Base-by-base conservation (phyloP, 73 alveolate genomes). In the Paramecium octaurelia region DNA sequence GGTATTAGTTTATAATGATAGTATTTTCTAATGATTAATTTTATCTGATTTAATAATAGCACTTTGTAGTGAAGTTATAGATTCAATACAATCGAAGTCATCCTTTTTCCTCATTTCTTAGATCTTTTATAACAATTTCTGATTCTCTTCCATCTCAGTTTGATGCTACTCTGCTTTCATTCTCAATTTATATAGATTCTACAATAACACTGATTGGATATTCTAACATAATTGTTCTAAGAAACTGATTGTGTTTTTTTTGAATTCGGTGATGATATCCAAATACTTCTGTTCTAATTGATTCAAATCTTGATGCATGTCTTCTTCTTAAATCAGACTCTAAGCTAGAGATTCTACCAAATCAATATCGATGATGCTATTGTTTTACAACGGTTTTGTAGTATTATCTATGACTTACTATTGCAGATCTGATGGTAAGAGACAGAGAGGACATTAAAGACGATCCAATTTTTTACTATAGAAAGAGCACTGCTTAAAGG, bases 281-380 rank as follows among this genome's bases (percentile, higher is more conserved):
- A 36, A 34, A 36, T 73, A 73, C 29, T 73, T 36, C n/a, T 20
- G 21, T 21, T 73, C 87, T 21, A 73, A 36, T 73, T 34, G 46
- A 36, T 73, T 73, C 18, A 73, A 36, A 21, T 73, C 57, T 12
- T 31, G 16, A 73, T 73, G 60, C 12, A 36, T 12, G 35, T 80
- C 76, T 20, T 34, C 46, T 43, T 46, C 91, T 40, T 24, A 20
- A 21, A 80, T 43, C 4, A 80, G 18, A 24, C 57, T 24, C 12
- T 80, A 14, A 18, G 91, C 91, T 23, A 80, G n/a, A 0, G 70
- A 48, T 44, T 80, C 91, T 14, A 80, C 38, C 57, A 80, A 48
- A 80, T 80, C 91, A 43, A 80, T 80, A 80, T 80, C 91, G 16
- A 80, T 43, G 3, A 80, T 80, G 44, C 91, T 80, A 21, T 40